A percentile compares a stretch with the other conserved stretches of the same genome.
Evolutionary conservation across 371 early-diverging fungal genomes (phyloP).

Genomic region (Mucor circinelloides): DNA sequence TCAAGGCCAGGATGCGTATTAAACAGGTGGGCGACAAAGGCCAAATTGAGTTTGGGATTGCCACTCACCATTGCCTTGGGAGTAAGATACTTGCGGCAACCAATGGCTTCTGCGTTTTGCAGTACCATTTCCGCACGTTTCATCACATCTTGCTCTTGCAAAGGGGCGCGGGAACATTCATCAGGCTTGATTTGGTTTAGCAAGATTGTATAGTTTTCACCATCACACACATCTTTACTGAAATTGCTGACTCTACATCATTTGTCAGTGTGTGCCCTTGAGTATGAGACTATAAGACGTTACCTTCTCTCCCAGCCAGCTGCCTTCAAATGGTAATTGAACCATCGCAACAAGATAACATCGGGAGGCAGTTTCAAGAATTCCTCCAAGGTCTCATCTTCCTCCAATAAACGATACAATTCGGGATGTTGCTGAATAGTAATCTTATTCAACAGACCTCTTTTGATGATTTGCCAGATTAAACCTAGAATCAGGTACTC

Average conservation of each 20-base stretch:
- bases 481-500: conserved; percentile 92
- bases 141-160: conserved; percentile 70
- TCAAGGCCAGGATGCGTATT: conserved; percentile 90
- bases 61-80: conserved; percentile 88
- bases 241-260: conserved; percentile 76
- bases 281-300: neutral
- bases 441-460: conserved; percentile 87
- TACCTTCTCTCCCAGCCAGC: conserved; percentile 77
- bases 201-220: conserved; percentile 87
- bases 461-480: conserved; percentile 96
- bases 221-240: conserved; percentile 85
- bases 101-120: conserved; percentile 83
- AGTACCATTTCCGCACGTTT: conserved; percentile 85
- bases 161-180: conserved; percentile 75
- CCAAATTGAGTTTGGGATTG: conserved; percentile 91
- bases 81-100: conserved; percentile 88
- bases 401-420: conserved; percentile 87
- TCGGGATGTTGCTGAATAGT: conserved; percentile 95
- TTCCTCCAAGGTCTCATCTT: conserved; percentile 86
- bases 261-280: neutral
- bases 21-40: conserved; percentile 90
- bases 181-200: conserved; percentile 85
- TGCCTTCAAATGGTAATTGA: conserved; percentile 93
- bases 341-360: conserved; percentile 92
- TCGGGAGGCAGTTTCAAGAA: conserved; percentile 89